Evolutionary conservation across 1,284 basidiomycete genomes (phyloP).

Genomic region (Austroboletus novae-zelandiae): DNA sequence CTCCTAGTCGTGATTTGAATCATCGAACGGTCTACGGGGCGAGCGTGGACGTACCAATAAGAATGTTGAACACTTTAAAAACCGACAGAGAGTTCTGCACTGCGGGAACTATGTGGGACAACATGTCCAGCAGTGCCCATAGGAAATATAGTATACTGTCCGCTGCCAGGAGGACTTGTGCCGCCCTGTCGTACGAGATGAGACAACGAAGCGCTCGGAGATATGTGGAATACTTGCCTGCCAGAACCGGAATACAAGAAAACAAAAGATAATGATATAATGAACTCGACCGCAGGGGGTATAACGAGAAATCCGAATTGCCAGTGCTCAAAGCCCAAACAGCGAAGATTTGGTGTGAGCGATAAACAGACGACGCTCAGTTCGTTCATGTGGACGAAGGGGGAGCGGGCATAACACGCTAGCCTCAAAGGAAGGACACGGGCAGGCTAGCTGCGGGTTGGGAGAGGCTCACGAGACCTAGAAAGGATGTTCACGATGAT

Average conservation of each 20-base stretch:
- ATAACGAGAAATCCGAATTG: conserved; percentile 56
- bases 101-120: conserved; percentile 54
- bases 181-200: conserved; percentile 34
- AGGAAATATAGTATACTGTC: conserved; percentile 62
- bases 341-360: conserved; percentile 66
- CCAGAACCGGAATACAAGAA: conserved; percentile 49
- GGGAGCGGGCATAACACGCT: conserved; percentile 24
- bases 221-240: conserved; percentile 42
- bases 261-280: conserved; percentile 55
- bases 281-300: conserved; percentile 58
- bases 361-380: conserved; percentile 64
- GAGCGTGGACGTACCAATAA: conserved; percentile 41
- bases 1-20: conserved; percentile 25
- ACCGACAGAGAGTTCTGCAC: conserved; percentile 37
- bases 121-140: conserved; percentile 57
- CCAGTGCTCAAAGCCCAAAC: conserved; percentile 48
- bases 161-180: conserved; percentile 54
- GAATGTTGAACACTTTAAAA: conserved; percentile 43
- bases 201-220: not conserved
- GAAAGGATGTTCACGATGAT: conserved; percentile 14
- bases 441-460: conserved; percentile 22
- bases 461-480: conserved; percentile 6
- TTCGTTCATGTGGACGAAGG: conserved; percentile 20
- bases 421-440: conserved; percentile 16
- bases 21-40: not conserved